Base-by-base conservation (phyloP, 176 grass and related monocot species). In the Paspalum notatum region DNA sequence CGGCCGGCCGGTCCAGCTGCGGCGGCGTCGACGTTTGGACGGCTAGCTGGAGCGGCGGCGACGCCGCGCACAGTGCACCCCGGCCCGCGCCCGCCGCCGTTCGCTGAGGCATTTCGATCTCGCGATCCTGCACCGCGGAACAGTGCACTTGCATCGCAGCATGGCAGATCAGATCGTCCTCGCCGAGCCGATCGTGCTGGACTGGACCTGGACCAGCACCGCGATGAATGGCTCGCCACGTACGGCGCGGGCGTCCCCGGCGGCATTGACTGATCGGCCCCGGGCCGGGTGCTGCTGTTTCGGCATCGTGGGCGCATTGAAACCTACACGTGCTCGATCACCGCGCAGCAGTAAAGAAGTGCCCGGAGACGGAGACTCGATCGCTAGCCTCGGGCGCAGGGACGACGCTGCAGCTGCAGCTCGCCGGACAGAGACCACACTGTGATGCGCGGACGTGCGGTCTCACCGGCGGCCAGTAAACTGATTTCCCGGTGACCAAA, bases 271-370 rank as follows among this genome's bases (percentile, higher is more conserved):
- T 48, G 12, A 45, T 56, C 47, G 48, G 46, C 32, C 71, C 65
- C 54, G n/a, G n/a, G n/a, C n/a, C n/a, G n/a, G n/a, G 15, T 27
- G 60, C 7, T 12, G 32, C 50, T 38, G 53, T 48, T 48, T 43
- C 84, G 11, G 5, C 42, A n/a, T 75, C 72, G 71, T 75, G 72
- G 65, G 41, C 48, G 46, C 56, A 57, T 51, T 41, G 40, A 76
- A 62, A 50, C 21, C 61, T 12, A 40, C 80, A 78, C 74, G 58
- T 73, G 59, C 49, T 64, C n/a, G n/a, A n/a, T n/a, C 53, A 66
- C 24, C 26, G 49, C 54, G 53, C 49, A n/a, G 56, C 71, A 41
- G 61, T 38, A n/a, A n/a, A n/a, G 9, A 14, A 77, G 38, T 69
- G 37, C 60, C 20, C 13, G 16, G 32, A 8, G 17, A 5, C 12